These are phyloP conservation scores for Glonium stellatum DNA, from an alignment of 495 filamentous ascomycete genomes.

Conservation along the genomic window DNA sequence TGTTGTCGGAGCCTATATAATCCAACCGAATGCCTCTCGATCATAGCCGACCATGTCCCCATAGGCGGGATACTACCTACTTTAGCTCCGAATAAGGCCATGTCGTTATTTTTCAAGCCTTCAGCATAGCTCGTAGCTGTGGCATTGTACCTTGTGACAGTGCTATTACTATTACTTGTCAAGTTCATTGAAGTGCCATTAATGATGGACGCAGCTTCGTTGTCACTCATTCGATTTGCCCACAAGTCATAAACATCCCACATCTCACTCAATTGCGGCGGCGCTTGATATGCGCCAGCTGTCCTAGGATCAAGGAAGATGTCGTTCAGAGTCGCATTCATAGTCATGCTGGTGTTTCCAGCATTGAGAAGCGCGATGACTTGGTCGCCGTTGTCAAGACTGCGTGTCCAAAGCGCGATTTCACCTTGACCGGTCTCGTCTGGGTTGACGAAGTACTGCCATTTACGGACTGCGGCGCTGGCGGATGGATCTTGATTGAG, in stretches of 20 bases:
- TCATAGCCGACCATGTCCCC: conserved; percentile 38
- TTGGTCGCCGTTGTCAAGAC: conserved; percentile 41
- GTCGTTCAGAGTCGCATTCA: conserved; percentile 49
- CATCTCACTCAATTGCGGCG: conserved; percentile 31
- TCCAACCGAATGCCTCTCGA: conserved; percentile 42
- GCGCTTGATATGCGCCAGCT: conserved; percentile 35
- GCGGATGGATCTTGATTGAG: conserved; percentile 22
- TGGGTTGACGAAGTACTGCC: conserved; percentile 19
- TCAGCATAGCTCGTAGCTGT: conserved; percentile 40
- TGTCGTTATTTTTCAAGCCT: conserved; percentile 35
- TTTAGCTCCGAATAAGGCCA: conserved; percentile 41
- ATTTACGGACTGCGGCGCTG: conserved; percentile 16
- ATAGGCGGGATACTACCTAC: conserved; percentile 37
- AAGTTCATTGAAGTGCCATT: conserved; percentile 15
- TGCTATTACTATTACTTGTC: conserved; percentile 14
- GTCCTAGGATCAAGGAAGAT: conserved; percentile 46
- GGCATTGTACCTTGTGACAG: conserved; percentile 38
- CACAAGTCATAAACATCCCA: conserved; percentile 55
- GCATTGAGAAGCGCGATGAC: conserved; percentile 47
- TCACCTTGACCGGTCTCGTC: conserved; percentile 37
- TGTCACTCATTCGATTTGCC: conserved; percentile 47
- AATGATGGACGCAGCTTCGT: conserved; percentile 41
- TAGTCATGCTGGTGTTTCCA: conserved; percentile 33
- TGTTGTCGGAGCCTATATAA: conserved; percentile 41
- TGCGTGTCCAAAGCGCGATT: conserved; percentile 46